Evolutionary conservation across 2,329 filamentous ascomycete species (phyloP).

Genomic region (Biscogniauxia sp.): DNA sequence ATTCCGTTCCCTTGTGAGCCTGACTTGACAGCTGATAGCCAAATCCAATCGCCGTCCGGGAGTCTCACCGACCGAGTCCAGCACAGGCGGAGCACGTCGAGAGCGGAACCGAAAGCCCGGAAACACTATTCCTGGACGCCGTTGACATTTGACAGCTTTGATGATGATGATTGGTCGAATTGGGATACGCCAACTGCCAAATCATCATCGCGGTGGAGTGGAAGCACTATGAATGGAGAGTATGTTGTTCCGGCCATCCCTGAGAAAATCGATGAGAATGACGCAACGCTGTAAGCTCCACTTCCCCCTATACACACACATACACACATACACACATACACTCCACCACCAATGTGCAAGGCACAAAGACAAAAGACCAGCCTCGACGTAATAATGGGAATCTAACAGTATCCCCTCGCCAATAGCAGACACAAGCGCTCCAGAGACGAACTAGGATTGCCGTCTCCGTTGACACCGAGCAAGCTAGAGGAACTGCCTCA

Average conservation of each 20-base stretch:
- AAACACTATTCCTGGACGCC: conserved; percentile 63
- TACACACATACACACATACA: too few relatives aligned
- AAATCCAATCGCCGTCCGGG: conserved; percentile 33
- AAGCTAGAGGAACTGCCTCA: conserved; percentile 60
- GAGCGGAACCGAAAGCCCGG: conserved; percentile 38
- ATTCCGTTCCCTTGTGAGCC: conserved; percentile 43
- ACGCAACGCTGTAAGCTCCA: conserved; percentile 47
- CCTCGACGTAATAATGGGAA: conserved; percentile 1
- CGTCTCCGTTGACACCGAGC: conserved; percentile 35
- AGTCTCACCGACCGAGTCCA: conserved; percentile 28
- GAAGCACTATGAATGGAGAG: conserved; percentile 54
- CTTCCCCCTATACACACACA: conserved; percentile 7
- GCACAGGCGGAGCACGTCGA: conserved; percentile 31
- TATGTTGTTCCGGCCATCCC: conserved; percentile 41
- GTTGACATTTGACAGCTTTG: conserved; percentile 53
- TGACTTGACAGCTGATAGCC: conserved; percentile 31
- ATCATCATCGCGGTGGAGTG: conserved; percentile 62
- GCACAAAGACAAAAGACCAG: conserved; percentile 13
- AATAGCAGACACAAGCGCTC: conserved; percentile 31
- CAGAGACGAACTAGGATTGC: conserved; percentile 24
- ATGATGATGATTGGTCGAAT: conserved; percentile 64
- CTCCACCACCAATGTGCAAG: conserved; percentile 21
- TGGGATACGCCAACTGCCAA: conserved; percentile 58
- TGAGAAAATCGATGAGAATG: conserved; percentile 47
- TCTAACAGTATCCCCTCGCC: conserved; percentile 26